Percentiles rank a stretch among this genome's conserved stretches.
Conservation (phyloP, 2,329 filamentous ascomycete species). For the Fusarium protoensiforme region DNA sequence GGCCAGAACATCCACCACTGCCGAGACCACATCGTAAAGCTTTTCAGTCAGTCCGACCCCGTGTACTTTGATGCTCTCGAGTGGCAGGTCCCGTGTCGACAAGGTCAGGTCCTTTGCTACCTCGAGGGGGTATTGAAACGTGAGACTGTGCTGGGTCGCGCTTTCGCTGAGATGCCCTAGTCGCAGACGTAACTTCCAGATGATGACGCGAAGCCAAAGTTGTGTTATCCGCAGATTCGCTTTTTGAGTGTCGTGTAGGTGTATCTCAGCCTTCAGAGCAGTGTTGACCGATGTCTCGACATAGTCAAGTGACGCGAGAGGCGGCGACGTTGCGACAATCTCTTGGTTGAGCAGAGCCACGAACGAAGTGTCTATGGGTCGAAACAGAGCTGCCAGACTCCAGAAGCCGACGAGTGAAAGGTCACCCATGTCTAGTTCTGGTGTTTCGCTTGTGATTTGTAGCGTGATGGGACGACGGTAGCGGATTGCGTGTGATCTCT, state of each 20-base stretch:
- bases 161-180: conserved; percentile 54
- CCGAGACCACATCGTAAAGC: conserved; percentile 57
- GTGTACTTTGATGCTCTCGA: conserved; percentile 55
- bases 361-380: conserved; percentile 55
- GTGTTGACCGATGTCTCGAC: conserved; percentile 52
- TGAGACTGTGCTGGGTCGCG: conserved; percentile 48
- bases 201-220: conserved; percentile 57
- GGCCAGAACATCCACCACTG: conserved; percentile 57
- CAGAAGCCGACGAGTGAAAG: conserved; percentile 51
- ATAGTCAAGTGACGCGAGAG: conserved; percentile 47
- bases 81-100: conserved; percentile 51
- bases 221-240: conserved; percentile 58
- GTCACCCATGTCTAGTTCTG: conserved; percentile 45
- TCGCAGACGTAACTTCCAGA: conserved; percentile 58
- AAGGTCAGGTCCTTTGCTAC: conserved; percentile 54
- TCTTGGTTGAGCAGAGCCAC: conserved; percentile 55
- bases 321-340: conserved; percentile 44
- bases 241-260: conserved; percentile 56
- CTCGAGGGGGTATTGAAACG: conserved; percentile 56
- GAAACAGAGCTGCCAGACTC: conserved; percentile 54
- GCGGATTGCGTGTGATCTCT: conserved; percentile 57
- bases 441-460: conserved; percentile 52
- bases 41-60: conserved; percentile 60
- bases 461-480: conserved; percentile 57
- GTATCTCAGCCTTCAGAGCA: conserved; percentile 47